Base-by-base conservation (phyloP, 192 early-diverging fungal species). In the Coemansia sp. region DNA sequence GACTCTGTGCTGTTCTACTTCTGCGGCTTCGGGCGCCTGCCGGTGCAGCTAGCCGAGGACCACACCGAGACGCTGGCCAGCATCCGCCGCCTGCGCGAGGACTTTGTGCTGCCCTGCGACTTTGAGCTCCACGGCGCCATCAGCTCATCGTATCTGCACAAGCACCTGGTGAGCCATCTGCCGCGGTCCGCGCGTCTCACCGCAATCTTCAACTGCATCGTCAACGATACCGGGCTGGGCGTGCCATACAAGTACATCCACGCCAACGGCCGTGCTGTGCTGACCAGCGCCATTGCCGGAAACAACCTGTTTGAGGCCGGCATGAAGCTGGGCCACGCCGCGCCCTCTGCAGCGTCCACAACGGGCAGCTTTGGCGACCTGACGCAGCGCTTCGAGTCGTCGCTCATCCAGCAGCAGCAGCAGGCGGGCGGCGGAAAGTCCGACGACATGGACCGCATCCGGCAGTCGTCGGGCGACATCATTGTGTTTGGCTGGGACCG, bases 1-100 rank as follows among this genome's bases (percentile, higher is more conserved):
- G 90, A 92, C 65, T 86, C 87, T 8, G 76, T 93, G 58, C 88
- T 90, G 62, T 87, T 93, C 70, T 88, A 91, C 70, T 93, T 80
- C 65, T 88, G 83, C 55, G 93, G 93, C 30, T 89, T 89, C 60
- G 86, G 91, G 29, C 75, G 83, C 13, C 81, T 79, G 31, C 68
- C 75, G 17, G 19, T 57, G 23, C 75, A 79, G 57, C 53, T 72
- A 2, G 48, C 41, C 11, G 70, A 72, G 2, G 57, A 50, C 3
- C 65, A 50, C 55, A 47, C 59, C 31, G 66, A 81, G 64, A 69
- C 59, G 14, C 37, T 79, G 41, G 20, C 45, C 67, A 79, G 41
- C 57, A 87, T 79, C 79, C 83, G 65, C 64, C 75, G 23, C 60
- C 83, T 81, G 81, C 81, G 80, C 42, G 82, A 82, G 64, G 87